Base-by-base conservation (phyloP, 495 filamentous ascomycete species). In the Daldinia vernicosa region DNA sequence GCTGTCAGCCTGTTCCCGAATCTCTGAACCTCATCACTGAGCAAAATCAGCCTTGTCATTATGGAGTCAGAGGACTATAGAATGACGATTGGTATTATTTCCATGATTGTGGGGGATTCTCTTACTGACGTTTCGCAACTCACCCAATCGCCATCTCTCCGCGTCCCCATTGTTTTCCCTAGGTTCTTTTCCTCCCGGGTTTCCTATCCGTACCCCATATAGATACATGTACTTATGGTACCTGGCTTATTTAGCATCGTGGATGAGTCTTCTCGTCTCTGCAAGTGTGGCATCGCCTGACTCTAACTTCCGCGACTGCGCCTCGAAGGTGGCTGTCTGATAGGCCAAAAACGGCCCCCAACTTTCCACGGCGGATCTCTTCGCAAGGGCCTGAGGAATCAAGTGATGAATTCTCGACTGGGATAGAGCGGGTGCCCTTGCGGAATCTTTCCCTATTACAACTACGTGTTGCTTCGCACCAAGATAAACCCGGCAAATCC, bases 301-400 rank as follows among this genome's bases (percentile, higher is more conserved):
- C 71, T 63, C 67, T 61, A 70, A 72, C 60, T n/a, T 62, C 27
- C 60, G 56, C 33, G 65, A 52, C 75, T 77, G 75, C 74, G 75
- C 75, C 70, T 69, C 75, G 63, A 69, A 72, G 63, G 75, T 77
- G 74, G 75, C 74, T 77, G 70, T 77, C 69, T 69, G 66, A 70
- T 70, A 69, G 65, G 69, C 63, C 67, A 58, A 63, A 54, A 66
- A 66, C 24, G 58, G 63, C 60, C 67, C 66, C 60, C 66, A 40
- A 52, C 61, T 64, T 51, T 57, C 50, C 47, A 52, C 43, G 52
- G 59, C 69, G 70, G 69, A 70, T 62, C 61, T 70, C 28, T 65
- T 30, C 30, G 40, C 28, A 17, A 58, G 59, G 30, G 45, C 71
- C 67, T 45, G 53, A 70, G 70, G 67, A 74, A 76, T 69, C 70